A percentile compares a stretch with the other conserved stretches of the same genome.
Conservation (phyloP, 805 yeast genomes). For the Candida sanyiensis region DNA sequence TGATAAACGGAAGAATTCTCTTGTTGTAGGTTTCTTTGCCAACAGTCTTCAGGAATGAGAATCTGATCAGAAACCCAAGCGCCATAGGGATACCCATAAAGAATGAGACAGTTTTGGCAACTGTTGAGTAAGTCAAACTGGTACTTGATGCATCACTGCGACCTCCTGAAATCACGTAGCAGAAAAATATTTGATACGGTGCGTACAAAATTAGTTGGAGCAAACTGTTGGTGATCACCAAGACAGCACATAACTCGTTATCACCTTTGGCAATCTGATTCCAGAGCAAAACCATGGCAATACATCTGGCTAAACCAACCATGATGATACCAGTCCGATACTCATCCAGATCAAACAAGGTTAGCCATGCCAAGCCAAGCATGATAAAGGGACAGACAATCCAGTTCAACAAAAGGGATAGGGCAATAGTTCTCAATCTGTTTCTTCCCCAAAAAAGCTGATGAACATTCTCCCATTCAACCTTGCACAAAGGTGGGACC, state of each 20-base stretch:
- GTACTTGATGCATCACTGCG: neutral
- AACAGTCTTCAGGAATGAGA: constrained; percentile 23
- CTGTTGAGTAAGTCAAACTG: constrained; percentile 31
- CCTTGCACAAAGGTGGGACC: constrained; percentile 51
- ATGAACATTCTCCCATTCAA: constrained; percentile 43
- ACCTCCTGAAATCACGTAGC: constrained; percentile 29
- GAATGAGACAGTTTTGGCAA: constrained; percentile 44
- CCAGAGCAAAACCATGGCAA: constrained; percentile 61
- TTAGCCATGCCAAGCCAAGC: constrained; percentile 52
- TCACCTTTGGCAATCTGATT: constrained; percentile 51
- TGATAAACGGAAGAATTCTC: constrained; percentile 34
- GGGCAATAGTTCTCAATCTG: constrained; percentile 12
- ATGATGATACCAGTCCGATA: constrained; percentile 50
- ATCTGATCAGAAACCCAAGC: constrained; percentile 39
- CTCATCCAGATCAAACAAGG: constrained; percentile 41
- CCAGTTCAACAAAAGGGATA: constrained; percentile 46
- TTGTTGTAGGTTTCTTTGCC: constrained; percentile 31
- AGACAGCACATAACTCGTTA: constrained; percentile 41
- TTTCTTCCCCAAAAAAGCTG: constrained; percentile 5
- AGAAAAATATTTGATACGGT: constrained; percentile 44
- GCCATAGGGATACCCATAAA: constrained; percentile 51
- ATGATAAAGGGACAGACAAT: constrained; percentile 49
- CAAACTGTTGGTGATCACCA: constrained; percentile 47
- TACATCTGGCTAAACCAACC: constrained; percentile 56
- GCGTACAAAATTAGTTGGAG: constrained; percentile 49